phyloP scores from a whole-genome alignment of 2,329 filamentous ascomycete species.

The Alternaria viburni region DNA sequence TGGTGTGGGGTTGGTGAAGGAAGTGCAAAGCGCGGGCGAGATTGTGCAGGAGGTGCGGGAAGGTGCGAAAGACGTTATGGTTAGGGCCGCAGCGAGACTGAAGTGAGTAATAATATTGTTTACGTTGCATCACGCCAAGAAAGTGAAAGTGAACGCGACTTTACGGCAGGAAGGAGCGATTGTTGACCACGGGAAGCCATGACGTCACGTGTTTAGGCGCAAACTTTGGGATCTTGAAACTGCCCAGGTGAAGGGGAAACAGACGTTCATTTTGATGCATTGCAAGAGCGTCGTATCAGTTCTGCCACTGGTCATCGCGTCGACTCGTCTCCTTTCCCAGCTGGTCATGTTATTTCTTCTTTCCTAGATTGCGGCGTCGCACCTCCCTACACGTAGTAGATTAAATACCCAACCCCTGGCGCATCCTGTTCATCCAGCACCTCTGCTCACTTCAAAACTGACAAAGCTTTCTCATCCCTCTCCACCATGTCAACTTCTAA shows the following conservation, averaged over 20 bases:
- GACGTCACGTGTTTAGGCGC: background rate
- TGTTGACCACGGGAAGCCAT: background rate
- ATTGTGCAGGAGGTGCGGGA: conserved; percentile 56
- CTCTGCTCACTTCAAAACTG: background rate
- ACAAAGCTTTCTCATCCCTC: background rate
- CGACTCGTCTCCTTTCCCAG: background rate
- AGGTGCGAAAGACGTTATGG: conserved; percentile 47
- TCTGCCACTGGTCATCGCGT: background rate
- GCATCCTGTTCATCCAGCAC: background rate
- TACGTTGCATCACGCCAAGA: background rate
- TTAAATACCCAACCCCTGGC: background rate
- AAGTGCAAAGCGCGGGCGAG: conserved; percentile 57
- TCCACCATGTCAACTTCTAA: background rate
- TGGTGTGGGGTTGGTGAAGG: conserved; percentile 63
- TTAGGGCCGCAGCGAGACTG: conserved; percentile 10
- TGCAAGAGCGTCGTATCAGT: background rate
- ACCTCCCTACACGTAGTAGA: background rate
- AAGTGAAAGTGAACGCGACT: background rate
- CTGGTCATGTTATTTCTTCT: background rate
- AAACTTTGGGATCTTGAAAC: background rate
- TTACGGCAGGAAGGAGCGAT: background rate
- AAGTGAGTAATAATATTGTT: background rate
- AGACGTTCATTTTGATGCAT: too few relatives aligned
- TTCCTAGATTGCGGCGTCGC: background rate
- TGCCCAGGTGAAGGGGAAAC: too few relatives aligned